Evolutionary conservation across 352 stramenopile species (phyloP).

Genomic region (Pythium graminicola): DNA sequence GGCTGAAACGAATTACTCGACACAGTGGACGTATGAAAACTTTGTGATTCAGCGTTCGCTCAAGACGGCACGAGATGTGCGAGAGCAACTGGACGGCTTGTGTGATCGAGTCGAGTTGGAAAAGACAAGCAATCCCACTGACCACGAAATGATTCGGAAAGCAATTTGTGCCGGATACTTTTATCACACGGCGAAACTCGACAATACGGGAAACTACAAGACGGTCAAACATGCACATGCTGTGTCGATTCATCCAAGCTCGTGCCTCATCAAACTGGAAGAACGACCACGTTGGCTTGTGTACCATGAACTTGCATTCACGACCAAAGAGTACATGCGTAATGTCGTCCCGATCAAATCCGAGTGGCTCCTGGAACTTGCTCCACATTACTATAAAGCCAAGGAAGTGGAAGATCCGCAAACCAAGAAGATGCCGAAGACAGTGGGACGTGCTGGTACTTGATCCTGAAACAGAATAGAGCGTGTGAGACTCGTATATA

Average conservation of each 20-base stretch:
- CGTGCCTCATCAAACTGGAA: constrained; percentile 89
- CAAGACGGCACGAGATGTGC: constrained; percentile 97
- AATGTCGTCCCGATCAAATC: constrained; percentile 99
- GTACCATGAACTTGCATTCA: constrained; percentile 97
- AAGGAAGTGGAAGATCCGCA: constrained; percentile 95
- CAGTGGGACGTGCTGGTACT: constrained; percentile 36
- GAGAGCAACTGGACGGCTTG: constrained; percentile 98
- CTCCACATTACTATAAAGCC: constrained; percentile 98
- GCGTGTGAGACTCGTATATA: background rate
- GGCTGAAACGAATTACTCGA: constrained; percentile 97
- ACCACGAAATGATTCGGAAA: constrained; percentile 95
- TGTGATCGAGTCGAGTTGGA: constrained; percentile 98
- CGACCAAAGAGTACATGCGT: constrained; percentile 99
- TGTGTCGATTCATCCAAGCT: constrained; percentile 98
- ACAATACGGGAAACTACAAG: constrained; percentile 96
- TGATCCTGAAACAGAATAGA: too few species aligned
- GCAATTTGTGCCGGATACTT: constrained; percentile 99
- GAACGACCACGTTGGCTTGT: constrained; percentile 93
- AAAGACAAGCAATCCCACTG: constrained; percentile 66
- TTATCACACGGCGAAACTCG: constrained; percentile 97
- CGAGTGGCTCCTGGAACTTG: constrained; percentile 98
- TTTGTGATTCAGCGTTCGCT: constrained; percentile 97
- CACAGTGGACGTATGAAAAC: constrained; percentile 95
- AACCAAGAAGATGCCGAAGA: constrained; percentile 97
- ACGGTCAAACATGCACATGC: constrained; percentile 98